Conservation (phyloP, 78 protist genomes). For the Protostelium mycophagum region DNA sequence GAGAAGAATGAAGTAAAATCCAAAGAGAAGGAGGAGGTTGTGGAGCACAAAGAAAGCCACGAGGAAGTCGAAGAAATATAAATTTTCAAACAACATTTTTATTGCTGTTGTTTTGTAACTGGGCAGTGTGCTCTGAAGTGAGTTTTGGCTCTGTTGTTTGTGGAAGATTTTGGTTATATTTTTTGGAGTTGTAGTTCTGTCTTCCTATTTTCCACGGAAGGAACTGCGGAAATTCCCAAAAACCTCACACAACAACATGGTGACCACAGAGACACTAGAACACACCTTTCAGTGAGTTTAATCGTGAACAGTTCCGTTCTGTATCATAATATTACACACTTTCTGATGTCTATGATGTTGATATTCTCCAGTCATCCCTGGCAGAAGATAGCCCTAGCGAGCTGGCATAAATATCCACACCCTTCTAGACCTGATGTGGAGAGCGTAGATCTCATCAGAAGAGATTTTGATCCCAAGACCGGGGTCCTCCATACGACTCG, state of each 20-base stretch:
- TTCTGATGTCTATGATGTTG: neutral
- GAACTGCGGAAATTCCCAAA: too few species aligned
- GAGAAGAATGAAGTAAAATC: too few species aligned
- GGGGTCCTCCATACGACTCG: slow-evolving; percentile 31
- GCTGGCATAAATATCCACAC: slow-evolving; percentile 60
- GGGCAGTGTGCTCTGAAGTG: too few species aligned
- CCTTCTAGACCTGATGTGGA: slow-evolving; percentile 59
- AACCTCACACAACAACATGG: neutral
- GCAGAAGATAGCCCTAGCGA: slow-evolving; percentile 47
- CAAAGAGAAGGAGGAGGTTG: too few species aligned
- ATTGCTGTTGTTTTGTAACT: too few species aligned
- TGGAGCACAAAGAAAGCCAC: too few species aligned
- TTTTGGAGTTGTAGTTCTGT: too few species aligned
- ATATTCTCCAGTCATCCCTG: slow-evolving; percentile 37
- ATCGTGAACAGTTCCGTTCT: neutral
- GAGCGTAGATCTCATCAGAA: slow-evolving; percentile 41
- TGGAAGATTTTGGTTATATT: too few species aligned
- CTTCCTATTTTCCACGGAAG: too few species aligned
- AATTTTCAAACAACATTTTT: too few species aligned
- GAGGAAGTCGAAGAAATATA: too few species aligned
- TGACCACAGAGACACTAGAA: neutral
- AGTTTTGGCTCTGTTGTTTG: too few species aligned
- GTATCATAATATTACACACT: neutral
- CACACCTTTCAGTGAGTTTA: neutral
- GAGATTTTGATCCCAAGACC: slow-evolving; percentile 46